Evolutionary conservation across 768 basidiomycete species (phyloP).

Genomic region (Albatrellus ellisii): DNA sequence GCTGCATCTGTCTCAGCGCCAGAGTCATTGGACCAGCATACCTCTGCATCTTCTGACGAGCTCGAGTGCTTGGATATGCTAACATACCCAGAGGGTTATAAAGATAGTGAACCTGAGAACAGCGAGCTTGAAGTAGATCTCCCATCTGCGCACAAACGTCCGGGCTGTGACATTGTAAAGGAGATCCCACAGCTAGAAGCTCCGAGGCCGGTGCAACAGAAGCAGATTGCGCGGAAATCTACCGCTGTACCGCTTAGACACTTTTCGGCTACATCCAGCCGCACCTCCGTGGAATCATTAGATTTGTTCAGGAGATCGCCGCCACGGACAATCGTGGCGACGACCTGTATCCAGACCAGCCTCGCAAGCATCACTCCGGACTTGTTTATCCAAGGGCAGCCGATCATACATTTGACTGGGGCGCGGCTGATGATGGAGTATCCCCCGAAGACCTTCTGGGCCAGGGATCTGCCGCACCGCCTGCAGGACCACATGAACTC

Average conservation of each 20-base stretch:
- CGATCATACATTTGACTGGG: slow-evolving; percentile 8
- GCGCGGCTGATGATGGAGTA: slow-evolving; percentile 10
- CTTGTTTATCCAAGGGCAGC: neutral
- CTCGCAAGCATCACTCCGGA: neutral
- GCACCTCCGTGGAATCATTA: too few relatives aligned
- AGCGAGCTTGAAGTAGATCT: too few relatives aligned
- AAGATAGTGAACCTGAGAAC: too few relatives aligned
- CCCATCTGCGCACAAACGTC: too few relatives aligned
- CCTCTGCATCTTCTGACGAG: neutral
- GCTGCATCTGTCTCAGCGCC: neutral
- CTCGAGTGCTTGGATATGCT: neutral
- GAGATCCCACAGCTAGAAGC: neutral
- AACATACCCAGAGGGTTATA: neutral
- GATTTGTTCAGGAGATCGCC: too few relatives aligned
- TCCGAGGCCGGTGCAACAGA: neutral
- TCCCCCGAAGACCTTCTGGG: slow-evolving; percentile 17
- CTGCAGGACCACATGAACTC: slow-evolving; percentile 57
- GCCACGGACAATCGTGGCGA: too few relatives aligned
- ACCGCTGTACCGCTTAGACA: too few relatives aligned
- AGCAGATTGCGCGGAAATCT: too few relatives aligned
- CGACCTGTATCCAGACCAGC: neutral
- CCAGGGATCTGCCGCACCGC: slow-evolving; percentile 44
- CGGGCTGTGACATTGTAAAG: too few relatives aligned
- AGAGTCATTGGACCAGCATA: neutral
- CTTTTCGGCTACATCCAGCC: too few relatives aligned